Conservation (phyloP, 768 basidiomycete genomes). For the Lactarius akahatsu region DNA sequence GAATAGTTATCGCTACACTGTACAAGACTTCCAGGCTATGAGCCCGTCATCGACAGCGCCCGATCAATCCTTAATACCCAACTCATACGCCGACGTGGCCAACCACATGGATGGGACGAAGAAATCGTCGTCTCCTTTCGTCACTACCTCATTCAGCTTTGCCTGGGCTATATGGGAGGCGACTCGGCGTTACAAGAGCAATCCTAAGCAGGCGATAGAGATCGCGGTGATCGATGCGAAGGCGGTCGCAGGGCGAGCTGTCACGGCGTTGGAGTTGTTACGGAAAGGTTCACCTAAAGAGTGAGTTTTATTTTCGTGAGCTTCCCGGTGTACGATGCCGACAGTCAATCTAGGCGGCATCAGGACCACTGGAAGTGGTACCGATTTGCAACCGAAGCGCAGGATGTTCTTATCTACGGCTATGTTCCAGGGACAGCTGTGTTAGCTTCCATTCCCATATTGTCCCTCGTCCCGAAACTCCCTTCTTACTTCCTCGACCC, state of each 20-base stretch:
- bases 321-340: slow-evolving; percentile 8
- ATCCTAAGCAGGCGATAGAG: slow-evolving; percentile 72
- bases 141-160: slow-evolving; percentile 79
- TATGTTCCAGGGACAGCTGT: slow-evolving; percentile 66
- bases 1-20: slow-evolving; percentile 34
- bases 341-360: slow-evolving; percentile 46
- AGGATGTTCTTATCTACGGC: slow-evolving; percentile 70
- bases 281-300: slow-evolving; percentile 50
- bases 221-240: slow-evolving; percentile 76
- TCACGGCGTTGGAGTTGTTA: slow-evolving; percentile 66
- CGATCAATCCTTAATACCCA: slow-evolving; percentile 27
- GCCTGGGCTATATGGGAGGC: slow-evolving; percentile 85
- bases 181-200: slow-evolving; percentile 65
- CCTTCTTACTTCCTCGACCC: slow-evolving; percentile 65
- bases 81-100: slow-evolving; percentile 61
- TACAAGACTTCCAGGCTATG: slow-evolving; percentile 31
- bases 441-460: slow-evolving; percentile 66
- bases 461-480: slow-evolving; percentile 60
- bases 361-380: slow-evolving; percentile 75
- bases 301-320: slow-evolving; percentile 45
- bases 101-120: slow-evolving; percentile 79
- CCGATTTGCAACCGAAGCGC: slow-evolving; percentile 70
- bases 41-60: slow-evolving; percentile 26
- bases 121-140: slow-evolving; percentile 63
- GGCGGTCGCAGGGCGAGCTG: slow-evolving; percentile 54